Conservation (phyloP, 2,329 filamentous ascomycete genomes). For the Aureobasidium sp. region DNA sequence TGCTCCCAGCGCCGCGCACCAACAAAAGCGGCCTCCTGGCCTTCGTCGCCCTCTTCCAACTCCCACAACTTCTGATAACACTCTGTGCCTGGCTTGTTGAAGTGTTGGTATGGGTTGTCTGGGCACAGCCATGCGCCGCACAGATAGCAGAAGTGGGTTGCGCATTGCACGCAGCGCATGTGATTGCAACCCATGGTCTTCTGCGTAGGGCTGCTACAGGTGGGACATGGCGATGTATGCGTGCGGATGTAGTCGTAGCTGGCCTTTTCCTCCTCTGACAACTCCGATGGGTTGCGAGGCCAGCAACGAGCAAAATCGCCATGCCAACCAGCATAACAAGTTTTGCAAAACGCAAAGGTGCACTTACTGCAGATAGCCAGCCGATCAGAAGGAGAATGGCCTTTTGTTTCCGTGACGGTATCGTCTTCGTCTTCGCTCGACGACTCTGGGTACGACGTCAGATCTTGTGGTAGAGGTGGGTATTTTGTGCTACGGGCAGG, state of each 20-base stretch:
- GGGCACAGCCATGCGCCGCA: constrained; percentile 81
- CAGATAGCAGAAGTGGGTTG: constrained; percentile 91
- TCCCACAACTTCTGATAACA: constrained; percentile 92
- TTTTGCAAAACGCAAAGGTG: constrained; percentile 75
- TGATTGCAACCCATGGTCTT: constrained; percentile 95
- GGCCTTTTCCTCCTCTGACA: constrained; percentile 78
- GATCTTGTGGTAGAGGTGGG: constrained; percentile 38
- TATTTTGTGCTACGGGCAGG: constrained; percentile 58
- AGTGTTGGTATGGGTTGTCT: constrained; percentile 79
- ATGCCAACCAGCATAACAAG: constrained; percentile 81
- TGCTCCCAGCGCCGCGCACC: constrained; percentile 39
- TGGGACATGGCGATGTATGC: constrained; percentile 83
- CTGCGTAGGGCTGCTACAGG: constrained; percentile 75
- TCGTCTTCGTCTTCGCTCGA: constrained; percentile 31
- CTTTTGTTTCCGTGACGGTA: not conserved
- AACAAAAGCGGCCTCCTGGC: constrained; percentile 37
- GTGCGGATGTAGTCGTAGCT: constrained; percentile 74
- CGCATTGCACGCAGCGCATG: constrained; percentile 88
- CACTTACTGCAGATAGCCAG: constrained; percentile 85
- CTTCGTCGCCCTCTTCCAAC: constrained; percentile 68
- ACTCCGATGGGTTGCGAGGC: constrained; percentile 58
- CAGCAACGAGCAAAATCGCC: constrained; percentile 73
- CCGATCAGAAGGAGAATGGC: constrained; percentile 45
- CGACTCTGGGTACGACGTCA: constrained; percentile 34
- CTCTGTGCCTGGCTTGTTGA: constrained; percentile 59